phyloP scores from a whole-genome alignment of 306 rosid species.

The Herpetospermum pedunculosum region DNA sequence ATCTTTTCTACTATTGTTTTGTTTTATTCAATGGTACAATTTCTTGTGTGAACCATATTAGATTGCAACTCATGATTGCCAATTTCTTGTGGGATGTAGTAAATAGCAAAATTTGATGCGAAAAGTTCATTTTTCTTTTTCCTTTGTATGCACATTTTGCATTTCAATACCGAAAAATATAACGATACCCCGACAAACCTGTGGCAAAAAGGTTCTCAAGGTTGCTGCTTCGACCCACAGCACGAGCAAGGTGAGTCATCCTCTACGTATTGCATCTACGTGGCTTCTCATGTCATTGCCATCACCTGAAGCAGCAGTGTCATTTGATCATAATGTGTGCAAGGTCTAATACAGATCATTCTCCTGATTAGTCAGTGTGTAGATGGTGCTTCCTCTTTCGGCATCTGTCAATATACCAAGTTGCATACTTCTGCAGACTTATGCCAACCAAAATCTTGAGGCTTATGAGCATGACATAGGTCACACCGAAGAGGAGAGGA shows the following conservation, averaged over 20 bases:
- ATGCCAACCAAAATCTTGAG: slow-evolving; percentile 82
- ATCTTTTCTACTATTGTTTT: background rate
- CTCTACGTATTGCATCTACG: background rate
- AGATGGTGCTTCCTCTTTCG: slow-evolving; percentile 65
- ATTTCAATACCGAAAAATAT: background rate
- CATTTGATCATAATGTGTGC: background rate
- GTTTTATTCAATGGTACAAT: background rate
- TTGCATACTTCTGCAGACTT: slow-evolving; percentile 63
- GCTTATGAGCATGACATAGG: slow-evolving; percentile 83
- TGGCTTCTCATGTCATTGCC: background rate
- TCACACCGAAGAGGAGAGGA: slow-evolving; percentile 40
- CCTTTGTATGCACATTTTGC: background rate
- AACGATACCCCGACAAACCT: background rate
- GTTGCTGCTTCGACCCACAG: background rate
- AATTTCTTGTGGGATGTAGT: background rate
- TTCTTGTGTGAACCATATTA: background rate
- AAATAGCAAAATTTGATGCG: background rate
- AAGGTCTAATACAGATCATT: background rate
- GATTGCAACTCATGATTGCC: background rate
- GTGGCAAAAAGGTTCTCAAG: slow-evolving; percentile 1
- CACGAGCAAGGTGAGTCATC: background rate
- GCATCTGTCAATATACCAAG: slow-evolving; percentile 83
- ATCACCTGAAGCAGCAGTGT: background rate
- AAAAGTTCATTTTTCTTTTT: background rate
- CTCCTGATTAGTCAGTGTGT: slow-evolving; percentile 45